phyloP scores from a whole-genome alignment of 2,329 filamentous ascomycete species.

The Clarireedia monteithiana region DNA sequence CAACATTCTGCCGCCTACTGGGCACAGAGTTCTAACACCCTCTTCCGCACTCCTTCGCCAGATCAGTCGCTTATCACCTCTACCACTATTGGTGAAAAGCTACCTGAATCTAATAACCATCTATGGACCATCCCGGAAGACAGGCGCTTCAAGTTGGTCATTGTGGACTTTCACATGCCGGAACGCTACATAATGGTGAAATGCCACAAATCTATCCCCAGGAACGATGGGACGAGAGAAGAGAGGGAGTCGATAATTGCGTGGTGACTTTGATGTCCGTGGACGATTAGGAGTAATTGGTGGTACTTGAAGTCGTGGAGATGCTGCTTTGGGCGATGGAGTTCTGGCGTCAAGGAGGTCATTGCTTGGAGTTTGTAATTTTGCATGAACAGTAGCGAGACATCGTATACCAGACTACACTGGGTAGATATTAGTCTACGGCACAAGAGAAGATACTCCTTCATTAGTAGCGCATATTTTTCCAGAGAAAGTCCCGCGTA shows the following conservation, averaged over 20 bases:
- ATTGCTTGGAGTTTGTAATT: too few species aligned
- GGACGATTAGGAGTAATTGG: background rate
- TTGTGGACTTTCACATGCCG: conserved; percentile 22
- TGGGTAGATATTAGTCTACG: too few species aligned
- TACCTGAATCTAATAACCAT: background rate
- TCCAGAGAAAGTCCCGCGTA: background rate
- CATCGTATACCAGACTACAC: too few species aligned
- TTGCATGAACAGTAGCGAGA: too few species aligned
- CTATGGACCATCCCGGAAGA: conserved; percentile 21
- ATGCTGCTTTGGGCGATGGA: background rate
- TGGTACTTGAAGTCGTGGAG: background rate
- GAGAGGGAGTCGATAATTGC: conserved; percentile 23
- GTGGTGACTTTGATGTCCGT: conserved; percentile 16
- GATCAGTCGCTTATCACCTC: background rate
- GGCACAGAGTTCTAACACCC: background rate
- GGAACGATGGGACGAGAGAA: conserved; percentile 19
- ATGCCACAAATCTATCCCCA: conserved; percentile 15
- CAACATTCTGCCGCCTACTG: background rate
- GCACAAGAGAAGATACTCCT: too few species aligned
- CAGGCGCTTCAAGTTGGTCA: conserved; percentile 21
- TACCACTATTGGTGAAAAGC: background rate
- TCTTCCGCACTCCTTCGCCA: background rate
- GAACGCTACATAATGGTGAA: conserved; percentile 24
- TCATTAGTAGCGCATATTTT: too few species aligned
- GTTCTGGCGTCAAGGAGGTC: background rate